Base-by-base conservation (phyloP, 805 yeast species). In the Allodekkera sacchari region DNA sequence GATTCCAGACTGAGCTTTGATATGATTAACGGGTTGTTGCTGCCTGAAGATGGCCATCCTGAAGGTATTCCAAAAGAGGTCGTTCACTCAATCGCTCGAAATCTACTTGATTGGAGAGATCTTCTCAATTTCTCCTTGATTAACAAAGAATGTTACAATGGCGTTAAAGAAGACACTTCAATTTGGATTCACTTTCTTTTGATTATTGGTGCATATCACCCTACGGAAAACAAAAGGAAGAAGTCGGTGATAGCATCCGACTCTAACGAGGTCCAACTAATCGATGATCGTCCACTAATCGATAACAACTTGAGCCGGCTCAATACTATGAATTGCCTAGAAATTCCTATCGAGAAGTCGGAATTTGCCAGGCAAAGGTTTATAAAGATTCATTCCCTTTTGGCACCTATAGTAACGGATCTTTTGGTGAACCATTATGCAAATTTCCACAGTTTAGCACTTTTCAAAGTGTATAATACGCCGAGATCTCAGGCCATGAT, bases 371-470 rank as follows among this genome's bases (percentile, higher is more conserved):
- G 50, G 27, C 20, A 11, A 4, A 28, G 41, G 12, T 57, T 59
- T 32, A 47, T 45, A 5, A 31, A 34, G 15, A 44, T 57, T 1
- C 55, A 53, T 32, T 35, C 44, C 7, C 40, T 39, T n/a, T 27
- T 57, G 33, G 38, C 43, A 4, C 63, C 63, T 2, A 41, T 55
- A 3, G 34, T 56, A 7, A 40, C 41, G 18, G 55, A 55, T 31
- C 26, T 59, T 31, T 38, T 57, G 13, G 37, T 57, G n/a, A 48
- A 47, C 20, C 53, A 57, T 34, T 55, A 56, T 32, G 36, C 52
- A 7, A 55, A 57, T 36, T 55, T 57, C 28, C 58, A 50, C 35
- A 52, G 44, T 21, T 39, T 53, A 11, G 35, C 45, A 3, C 45
- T 50, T 12, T 50, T 59, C 29, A 53, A 50, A 27, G 41, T 44